Conservation (phyloP, 1,284 basidiomycete genomes). For the Ganoderma lucidum region DNA sequence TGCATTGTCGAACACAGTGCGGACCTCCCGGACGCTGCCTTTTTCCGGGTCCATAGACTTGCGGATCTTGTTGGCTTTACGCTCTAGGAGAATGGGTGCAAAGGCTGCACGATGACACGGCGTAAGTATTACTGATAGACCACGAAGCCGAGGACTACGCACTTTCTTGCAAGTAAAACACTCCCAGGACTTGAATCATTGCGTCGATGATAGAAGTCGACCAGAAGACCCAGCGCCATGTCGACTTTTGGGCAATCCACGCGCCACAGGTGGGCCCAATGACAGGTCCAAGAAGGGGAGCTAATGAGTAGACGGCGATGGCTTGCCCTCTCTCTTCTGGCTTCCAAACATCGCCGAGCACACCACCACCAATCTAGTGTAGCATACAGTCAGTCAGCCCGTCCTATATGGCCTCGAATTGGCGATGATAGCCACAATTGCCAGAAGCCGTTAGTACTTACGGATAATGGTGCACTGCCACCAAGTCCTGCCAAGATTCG, state of each 20-base stretch:
- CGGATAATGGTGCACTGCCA: conserved; percentile 69
- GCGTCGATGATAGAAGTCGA: conserved; percentile 49
- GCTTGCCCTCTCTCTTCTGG: conserved; percentile 56
- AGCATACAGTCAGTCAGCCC: neutral
- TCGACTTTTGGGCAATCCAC: conserved; percentile 50
- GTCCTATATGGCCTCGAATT: too few species aligned
- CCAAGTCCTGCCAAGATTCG: conserved; percentile 72
- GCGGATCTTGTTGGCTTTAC: conserved; percentile 50
- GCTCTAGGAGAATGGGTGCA: conserved; percentile 55
- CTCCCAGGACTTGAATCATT: conserved; percentile 47
- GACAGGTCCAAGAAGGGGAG: conserved; percentile 52
- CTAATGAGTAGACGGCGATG: conserved; percentile 56
- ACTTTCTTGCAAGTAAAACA: conserved; percentile 58
- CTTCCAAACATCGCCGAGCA: conserved; percentile 57
- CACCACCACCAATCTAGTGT: conserved; percentile 52
- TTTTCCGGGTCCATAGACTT: conserved; percentile 48
- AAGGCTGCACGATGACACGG: conserved; percentile 42
- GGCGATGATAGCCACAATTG: neutral
- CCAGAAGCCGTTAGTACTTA: conserved; percentile 38
- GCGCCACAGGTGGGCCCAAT: conserved; percentile 51
- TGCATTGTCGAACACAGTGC: conserved; percentile 38
- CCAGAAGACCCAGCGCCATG: conserved; percentile 53
- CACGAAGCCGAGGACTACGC: conserved; percentile 13
- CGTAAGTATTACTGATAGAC: neutral
- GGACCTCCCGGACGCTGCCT: conserved; percentile 33